Conservation (phyloP, 1,284 basidiomycete species). For the Malassezia equina region DNA sequence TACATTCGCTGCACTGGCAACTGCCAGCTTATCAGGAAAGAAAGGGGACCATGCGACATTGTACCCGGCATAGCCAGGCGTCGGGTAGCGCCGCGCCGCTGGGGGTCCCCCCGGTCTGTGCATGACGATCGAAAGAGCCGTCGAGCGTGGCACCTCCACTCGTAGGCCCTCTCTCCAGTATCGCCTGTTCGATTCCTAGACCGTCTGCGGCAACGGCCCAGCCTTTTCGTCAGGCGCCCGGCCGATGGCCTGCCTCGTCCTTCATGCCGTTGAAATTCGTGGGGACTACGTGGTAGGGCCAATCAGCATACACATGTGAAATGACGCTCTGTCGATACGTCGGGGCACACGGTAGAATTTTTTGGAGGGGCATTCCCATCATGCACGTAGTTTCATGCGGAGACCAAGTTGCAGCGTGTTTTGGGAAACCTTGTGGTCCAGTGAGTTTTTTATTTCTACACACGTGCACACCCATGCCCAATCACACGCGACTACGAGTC, state of each 20-base stretch:
- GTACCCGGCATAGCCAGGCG: slow-evolving; percentile 67
- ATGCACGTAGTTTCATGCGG: background rate
- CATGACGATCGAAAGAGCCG: slow-evolving; percentile 4
- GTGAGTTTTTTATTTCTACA: background rate
- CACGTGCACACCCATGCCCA: background rate
- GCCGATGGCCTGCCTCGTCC: no score
- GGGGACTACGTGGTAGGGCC: no score
- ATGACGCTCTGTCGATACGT: no score
- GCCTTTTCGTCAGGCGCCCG: no score
- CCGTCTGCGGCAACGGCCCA: no score
- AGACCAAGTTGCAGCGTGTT: background rate
- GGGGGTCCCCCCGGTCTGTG: background rate
- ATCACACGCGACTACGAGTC: background rate
- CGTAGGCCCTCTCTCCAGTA: background rate
- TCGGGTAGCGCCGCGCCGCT: slow-evolving; percentile 16
- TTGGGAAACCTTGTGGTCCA: background rate
- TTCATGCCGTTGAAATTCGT: no score
- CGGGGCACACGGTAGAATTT: background rate
- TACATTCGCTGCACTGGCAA: slow-evolving; percentile 75
- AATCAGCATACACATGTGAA: background rate
- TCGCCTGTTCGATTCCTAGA: background rate
- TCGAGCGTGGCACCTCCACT: background rate
- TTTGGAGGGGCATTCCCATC: background rate
- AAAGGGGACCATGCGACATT: slow-evolving; percentile 83
- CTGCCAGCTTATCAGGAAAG: slow-evolving; percentile 66